A percentile compares a stretch with the other conserved stretches of the same genome.
Evolutionary conservation across 345 rosid species (phyloP).

Genomic region (Bruguiera parviflora): DNA sequence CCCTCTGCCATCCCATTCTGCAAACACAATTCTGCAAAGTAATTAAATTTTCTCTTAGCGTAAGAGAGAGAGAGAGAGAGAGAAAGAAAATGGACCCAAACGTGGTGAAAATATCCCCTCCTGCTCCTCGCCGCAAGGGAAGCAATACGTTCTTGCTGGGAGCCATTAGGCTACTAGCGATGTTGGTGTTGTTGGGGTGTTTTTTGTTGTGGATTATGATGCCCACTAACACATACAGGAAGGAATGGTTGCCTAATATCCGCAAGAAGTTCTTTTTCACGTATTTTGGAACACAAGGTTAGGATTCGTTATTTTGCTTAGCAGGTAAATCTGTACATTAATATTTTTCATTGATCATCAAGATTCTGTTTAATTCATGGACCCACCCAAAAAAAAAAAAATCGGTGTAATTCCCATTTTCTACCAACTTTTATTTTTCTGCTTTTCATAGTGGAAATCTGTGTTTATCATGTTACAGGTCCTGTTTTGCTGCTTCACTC

Average conservation of each 20-base stretch:
- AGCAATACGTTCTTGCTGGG: too few relatives aligned
- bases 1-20: too few relatives aligned
- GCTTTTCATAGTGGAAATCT: not conserved
- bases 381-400: too few relatives aligned
- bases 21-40: too few relatives aligned
- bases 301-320: not conserved
- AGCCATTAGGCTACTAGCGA: not conserved
- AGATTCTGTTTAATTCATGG: too few relatives aligned
- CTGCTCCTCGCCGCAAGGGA: too few relatives aligned
- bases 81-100: too few relatives aligned
- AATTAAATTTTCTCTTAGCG: too few relatives aligned
- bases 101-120: too few relatives aligned
- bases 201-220: conserved; percentile 13
- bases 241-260: conserved; percentile 13
- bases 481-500: not conserved
- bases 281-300: conserved; percentile 20
- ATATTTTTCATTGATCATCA: too few relatives aligned
- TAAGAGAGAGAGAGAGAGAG: too few relatives aligned
- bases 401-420: not conserved
- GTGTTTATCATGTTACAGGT: conserved; percentile 12
- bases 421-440: not conserved
- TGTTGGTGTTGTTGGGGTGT: conserved; percentile 16
- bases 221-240: conserved; percentile 17
- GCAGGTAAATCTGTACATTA: too few relatives aligned
- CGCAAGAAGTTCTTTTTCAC: conserved; percentile 5